Conservation (phyloP, 2,329 filamentous ascomycete genomes). For the Penicillium sp. region DNA sequence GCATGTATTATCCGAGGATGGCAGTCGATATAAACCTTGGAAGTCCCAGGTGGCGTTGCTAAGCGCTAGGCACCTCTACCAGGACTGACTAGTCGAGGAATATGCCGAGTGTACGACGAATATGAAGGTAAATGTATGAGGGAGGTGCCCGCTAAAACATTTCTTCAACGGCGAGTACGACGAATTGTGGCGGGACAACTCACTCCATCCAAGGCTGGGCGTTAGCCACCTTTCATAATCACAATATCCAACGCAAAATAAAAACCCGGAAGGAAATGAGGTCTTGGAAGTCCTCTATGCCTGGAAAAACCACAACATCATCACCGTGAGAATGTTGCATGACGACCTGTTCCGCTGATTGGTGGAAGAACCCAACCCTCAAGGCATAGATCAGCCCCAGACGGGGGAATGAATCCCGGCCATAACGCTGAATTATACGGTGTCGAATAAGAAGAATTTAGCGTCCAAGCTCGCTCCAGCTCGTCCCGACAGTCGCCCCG, state of each 20-base stretch:
- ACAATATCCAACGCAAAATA: neutral
- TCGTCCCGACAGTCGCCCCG: neutral
- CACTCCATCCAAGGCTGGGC: neutral
- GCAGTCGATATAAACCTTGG: neutral
- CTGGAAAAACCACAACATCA: neutral
- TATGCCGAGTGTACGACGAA: neutral
- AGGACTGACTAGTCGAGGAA: neutral
- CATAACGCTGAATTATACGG: neutral
- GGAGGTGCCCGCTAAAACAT: neutral
- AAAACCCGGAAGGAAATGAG: neutral
- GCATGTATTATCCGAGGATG: neutral
- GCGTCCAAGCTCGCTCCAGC: neutral
- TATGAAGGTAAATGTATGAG: neutral
- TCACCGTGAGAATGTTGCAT: neutral
- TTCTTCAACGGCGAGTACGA: neutral
- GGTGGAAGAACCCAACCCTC: slow-evolving; percentile 20
- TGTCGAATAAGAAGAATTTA: neutral
- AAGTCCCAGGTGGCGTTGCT: neutral
- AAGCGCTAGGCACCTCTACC: neutral
- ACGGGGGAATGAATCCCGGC: slow-evolving; percentile 15
- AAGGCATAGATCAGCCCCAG: slow-evolving; percentile 15
- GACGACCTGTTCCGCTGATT: slow-evolving; percentile 11
- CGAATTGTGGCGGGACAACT: neutral
- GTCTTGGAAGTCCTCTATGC: neutral
- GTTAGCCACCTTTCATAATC: neutral